Evolutionary conservation across 108 stramenopile species (phyloP), one percentile per base, ranked within the genome.

Genomic region (Cyclotella baltica): DNA sequence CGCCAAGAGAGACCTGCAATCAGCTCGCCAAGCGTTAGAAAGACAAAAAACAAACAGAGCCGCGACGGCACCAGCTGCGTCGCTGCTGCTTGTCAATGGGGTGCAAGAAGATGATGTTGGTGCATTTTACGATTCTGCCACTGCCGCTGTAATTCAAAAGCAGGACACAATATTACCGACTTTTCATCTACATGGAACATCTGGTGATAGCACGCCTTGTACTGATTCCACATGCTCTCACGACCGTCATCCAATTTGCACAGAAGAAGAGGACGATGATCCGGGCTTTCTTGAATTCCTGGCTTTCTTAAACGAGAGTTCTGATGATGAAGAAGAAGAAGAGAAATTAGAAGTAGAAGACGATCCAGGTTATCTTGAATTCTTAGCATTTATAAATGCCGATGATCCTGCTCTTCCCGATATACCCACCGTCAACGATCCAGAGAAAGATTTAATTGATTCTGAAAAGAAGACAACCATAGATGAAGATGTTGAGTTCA

Each of bases 271-370:
- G n/a, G n/a, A n/a, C n/a, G n/a, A n/a, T n/a, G n/a, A n/a, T n/a
- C n/a, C n/a, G n/a, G n/a, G n/a, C n/a, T n/a, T n/a, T n/a, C n/a
- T n/a, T n/a, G n/a, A n/a, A n/a, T n/a, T n/a, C n/a, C n/a, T n/a
- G n/a, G n/a, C n/a, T n/a, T n/a, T n/a, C n/a, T n/a, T n/a, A n/a
- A n/a, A n/a, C n/a, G n/a, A n/a, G n/a, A n/a, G n/a, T n/a, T n/a
- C n/a, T n/a, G n/a, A n/a, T n/a, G n/a, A n/a, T n/a, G n/a, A n/a
- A n/a, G n/a, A n/a, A n/a, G n/a, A n/a, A n/a, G n/a, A n/a, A n/a
- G n/a, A n/a, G n/a, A n/a, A n/a, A n/a, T n/a, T 48, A 48, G 47
- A 48, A n/a, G 47, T n/a, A 48, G 47, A 48, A 2, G 47, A 48
- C 6, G 47, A 48, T 6, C 47, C 47, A 6, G 47, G 47, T 2